Percentiles rank a stretch among this genome's conserved stretches.
Evolutionary conservation across 352 stramenopile species (phyloP).

Genomic region (Globisporangium megalacanthum): DNA sequence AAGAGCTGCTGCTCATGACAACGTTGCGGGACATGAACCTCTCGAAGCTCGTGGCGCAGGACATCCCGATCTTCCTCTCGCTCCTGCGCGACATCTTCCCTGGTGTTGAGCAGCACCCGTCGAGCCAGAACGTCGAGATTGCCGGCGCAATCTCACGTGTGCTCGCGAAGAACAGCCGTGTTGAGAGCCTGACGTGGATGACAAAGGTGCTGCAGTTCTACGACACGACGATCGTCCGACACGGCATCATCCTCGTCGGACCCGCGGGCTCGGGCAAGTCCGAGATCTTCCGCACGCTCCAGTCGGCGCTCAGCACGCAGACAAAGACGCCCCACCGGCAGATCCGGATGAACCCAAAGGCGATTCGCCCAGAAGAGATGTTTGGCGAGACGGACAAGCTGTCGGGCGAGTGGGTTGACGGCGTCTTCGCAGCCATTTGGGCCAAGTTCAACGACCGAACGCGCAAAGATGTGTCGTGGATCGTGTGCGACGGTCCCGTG

Average conservation of each 20-base stretch:
- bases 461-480: slow-evolving; percentile 85
- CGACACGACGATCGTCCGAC: slow-evolving; percentile 90
- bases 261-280: slow-evolving; percentile 81
- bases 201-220: slow-evolving; percentile 91
- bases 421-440: slow-evolving; percentile 81
- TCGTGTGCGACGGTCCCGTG: slow-evolving; percentile 91
- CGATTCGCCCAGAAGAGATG: slow-evolving; percentile 73
- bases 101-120: slow-evolving; percentile 36
- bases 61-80: slow-evolving; percentile 91
- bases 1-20: slow-evolving; percentile 94
- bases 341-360: slow-evolving; percentile 79
- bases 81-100: slow-evolving; percentile 88
- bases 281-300: slow-evolving; percentile 60
- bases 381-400: slow-evolving; percentile 80
- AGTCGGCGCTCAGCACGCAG: slow-evolving; percentile 48
- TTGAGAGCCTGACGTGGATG: slow-evolving; percentile 68
- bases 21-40: slow-evolving; percentile 94
- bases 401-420: slow-evolving; percentile 68
- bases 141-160: slow-evolving; percentile 58
- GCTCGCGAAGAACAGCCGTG: slow-evolving; percentile 57
- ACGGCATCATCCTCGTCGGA: slow-evolving; percentile 89
- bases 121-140: slow-evolving; percentile 71
- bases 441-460: slow-evolving; percentile 84
- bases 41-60: slow-evolving; percentile 90
- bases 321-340: slow-evolving; percentile 70